Evolutionary conservation across 2,329 filamentous ascomycete genomes (phyloP), one percentile per base, ranked within the genome.

Genomic region (Alternaria brassicicola): DNA sequence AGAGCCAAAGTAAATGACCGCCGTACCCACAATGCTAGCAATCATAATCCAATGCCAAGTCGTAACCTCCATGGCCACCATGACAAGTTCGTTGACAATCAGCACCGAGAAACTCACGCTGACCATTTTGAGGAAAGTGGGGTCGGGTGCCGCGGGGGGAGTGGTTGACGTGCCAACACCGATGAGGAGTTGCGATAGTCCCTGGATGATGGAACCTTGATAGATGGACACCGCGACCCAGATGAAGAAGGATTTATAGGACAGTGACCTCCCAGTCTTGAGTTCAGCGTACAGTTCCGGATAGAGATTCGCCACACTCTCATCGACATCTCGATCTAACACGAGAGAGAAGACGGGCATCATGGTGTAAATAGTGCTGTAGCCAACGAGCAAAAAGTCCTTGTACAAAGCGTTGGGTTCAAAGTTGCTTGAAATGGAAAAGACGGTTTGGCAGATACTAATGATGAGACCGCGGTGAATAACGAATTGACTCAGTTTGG

Each of bases 21-120:
- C 89, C 0, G 95, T 99, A 13, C 92, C 93, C 6, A 97, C 72
- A 60, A 98, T 90, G 65, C 85, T 89, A 50, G 91, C 80, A 53
- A 96, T 89, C 93, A 98, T 98, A 62, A 94, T 84, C 36, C 90
- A 90, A 77, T 98, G 95, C 95, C 95, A 99, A 0, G 95, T 99
- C 3, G 92, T 97, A 68, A 99, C 91, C 75, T 97, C 91, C 58
- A 96, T 92, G 3, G 93, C 94, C 2, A 98, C 95, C 96, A 99
- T 99, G 68, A 96, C 86, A 59, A 99, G 85, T 76, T 99, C 95
- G 76, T 98, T 99, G 61, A 98, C 81, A 5, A 99, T 88, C 2
- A 99, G 86, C 0, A 93, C 92, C 0, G 94, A 96, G 75, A 97
- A 99, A 57, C 89, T 93, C 43, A 99, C 91, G 23, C 91, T 88